phyloP scores from a whole-genome alignment of 768 basidiomycete species.

The Amanita exitialis region DNA sequence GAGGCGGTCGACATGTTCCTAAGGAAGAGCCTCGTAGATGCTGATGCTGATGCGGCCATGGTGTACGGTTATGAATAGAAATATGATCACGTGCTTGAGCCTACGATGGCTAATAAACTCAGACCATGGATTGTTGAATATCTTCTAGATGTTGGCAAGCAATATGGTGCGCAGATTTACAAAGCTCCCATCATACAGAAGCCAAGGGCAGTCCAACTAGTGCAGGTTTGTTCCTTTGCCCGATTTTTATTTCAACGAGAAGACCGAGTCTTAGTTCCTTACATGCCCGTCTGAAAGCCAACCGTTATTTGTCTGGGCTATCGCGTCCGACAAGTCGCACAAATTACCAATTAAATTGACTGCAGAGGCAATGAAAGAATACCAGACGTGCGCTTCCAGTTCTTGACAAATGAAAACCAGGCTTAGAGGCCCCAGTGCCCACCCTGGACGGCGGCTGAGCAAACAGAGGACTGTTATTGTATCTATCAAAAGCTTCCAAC shows the following conservation, averaged over 20 bases:
- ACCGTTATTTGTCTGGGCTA: slow-evolving; percentile 48
- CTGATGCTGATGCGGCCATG: not conserved
- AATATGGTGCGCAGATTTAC: slow-evolving; percentile 35
- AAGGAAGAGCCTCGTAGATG: not conserved
- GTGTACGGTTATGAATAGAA: too few relatives aligned
- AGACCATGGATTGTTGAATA: slow-evolving; percentile 51
- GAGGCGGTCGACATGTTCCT: not conserved
- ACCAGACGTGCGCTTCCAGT: slow-evolving; percentile 19
- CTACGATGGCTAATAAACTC: slow-evolving; percentile 25
- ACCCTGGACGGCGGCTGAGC: slow-evolving; percentile 25
- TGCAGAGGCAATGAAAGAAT: slow-evolving; percentile 36
- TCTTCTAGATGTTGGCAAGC: slow-evolving; percentile 38
- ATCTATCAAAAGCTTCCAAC: slow-evolving; percentile 37
- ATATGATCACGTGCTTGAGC: not conserved
- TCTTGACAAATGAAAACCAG: not conserved
- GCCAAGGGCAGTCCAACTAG: slow-evolving; percentile 47
- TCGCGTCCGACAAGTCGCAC: slow-evolving; percentile 47
- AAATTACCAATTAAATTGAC: slow-evolving; percentile 45
- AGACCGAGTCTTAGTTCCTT: slow-evolving; percentile 34
- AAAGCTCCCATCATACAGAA: slow-evolving; percentile 22
- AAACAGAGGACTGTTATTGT: slow-evolving; percentile 37
- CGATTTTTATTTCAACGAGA: not conserved
- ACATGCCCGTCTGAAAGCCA: slow-evolving; percentile 30
- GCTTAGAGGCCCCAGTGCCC: slow-evolving; percentile 8
- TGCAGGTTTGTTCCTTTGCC: slow-evolving; percentile 29